Evolutionary conservation across 495 filamentous ascomycete genomes (phyloP).

Genomic region (Lophiotrema nucula): DNA sequence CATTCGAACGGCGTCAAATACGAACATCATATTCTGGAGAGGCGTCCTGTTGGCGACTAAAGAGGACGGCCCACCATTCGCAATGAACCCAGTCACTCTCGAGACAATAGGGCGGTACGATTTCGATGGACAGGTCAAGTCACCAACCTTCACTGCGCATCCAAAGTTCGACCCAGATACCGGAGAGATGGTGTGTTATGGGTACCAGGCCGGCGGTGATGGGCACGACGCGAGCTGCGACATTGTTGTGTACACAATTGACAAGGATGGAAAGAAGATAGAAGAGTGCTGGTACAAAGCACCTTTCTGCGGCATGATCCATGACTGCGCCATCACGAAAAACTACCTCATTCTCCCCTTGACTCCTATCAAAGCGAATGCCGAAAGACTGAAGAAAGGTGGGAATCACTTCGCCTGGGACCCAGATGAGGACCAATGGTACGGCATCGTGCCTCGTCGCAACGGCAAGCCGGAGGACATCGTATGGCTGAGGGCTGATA

Average conservation of each 20-base stretch:
- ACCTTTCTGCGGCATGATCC: slow-evolving; percentile 37
- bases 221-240: slow-evolving; percentile 33
- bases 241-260: slow-evolving; percentile 34
- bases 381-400: slow-evolving; percentile 32
- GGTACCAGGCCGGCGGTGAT: slow-evolving; percentile 42
- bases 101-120: slow-evolving; percentile 35
- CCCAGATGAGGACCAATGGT: slow-evolving; percentile 35
- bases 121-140: slow-evolving; percentile 57
- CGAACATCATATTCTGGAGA: slow-evolving; percentile 35
- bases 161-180: slow-evolving; percentile 60
- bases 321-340: slow-evolving; percentile 34
- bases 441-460: slow-evolving; percentile 31
- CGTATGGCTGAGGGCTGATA: slow-evolving; percentile 31
- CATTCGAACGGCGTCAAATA: slow-evolving; percentile 32
- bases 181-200: slow-evolving; percentile 46
- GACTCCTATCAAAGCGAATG: slow-evolving; percentile 30
- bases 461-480: slow-evolving; percentile 35
- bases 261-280: slow-evolving; percentile 34
- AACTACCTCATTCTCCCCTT: slow-evolving; percentile 34
- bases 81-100: slow-evolving; percentile 33
- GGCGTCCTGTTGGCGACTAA: slow-evolving; percentile 34
- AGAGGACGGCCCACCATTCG: slow-evolving; percentile 36
- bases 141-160: slow-evolving; percentile 59
- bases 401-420: slow-evolving; percentile 37
- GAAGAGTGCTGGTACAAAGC: slow-evolving; percentile 37